Conservation (phyloP, 1,284 basidiomycete genomes). For the Grifola frondosa region DNA sequence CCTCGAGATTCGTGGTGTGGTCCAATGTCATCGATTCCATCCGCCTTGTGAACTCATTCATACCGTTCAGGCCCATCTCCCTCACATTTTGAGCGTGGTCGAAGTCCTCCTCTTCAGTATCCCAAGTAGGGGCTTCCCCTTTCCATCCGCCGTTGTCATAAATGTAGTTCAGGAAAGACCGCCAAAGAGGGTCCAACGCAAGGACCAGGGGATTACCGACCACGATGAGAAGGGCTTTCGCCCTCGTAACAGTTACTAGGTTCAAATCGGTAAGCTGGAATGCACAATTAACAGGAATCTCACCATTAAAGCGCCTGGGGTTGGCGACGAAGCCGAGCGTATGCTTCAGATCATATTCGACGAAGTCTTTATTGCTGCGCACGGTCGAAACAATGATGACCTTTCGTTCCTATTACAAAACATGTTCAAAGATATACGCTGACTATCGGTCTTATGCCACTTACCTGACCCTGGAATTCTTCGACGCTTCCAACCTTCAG, state of each 20-base stretch:
- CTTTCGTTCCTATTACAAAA: constrained; percentile 49
- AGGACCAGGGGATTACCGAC: constrained; percentile 56
- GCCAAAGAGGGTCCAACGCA: constrained; percentile 57
- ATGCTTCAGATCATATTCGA: constrained; percentile 56
- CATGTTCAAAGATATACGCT: neutral
- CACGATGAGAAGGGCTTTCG: constrained; percentile 54
- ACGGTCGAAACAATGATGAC: constrained; percentile 70
- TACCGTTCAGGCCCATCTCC: constrained; percentile 39
- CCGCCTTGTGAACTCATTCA: constrained; percentile 49
- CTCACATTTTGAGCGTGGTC: constrained; percentile 25
- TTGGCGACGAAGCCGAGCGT: constrained; percentile 66
- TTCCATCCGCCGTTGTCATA: constrained; percentile 49
- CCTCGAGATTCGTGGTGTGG: constrained; percentile 29
- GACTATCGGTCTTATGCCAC: constrained; percentile 6
- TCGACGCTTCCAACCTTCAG: constrained; percentile 66
- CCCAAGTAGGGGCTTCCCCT: constrained; percentile 47
- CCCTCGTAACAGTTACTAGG: constrained; percentile 56
- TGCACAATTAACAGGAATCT: neutral
- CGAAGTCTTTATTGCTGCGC: constrained; percentile 53
- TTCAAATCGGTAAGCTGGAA: neutral
- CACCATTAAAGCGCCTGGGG: constrained; percentile 65
- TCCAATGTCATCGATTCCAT: constrained; percentile 46
- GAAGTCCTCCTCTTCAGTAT: constrained; percentile 35
- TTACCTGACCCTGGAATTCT: constrained; percentile 65
- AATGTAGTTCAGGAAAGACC: constrained; percentile 52